Conservation (phyloP, 1,284 basidiomycete genomes). For the Sparassis latifolia region DNA sequence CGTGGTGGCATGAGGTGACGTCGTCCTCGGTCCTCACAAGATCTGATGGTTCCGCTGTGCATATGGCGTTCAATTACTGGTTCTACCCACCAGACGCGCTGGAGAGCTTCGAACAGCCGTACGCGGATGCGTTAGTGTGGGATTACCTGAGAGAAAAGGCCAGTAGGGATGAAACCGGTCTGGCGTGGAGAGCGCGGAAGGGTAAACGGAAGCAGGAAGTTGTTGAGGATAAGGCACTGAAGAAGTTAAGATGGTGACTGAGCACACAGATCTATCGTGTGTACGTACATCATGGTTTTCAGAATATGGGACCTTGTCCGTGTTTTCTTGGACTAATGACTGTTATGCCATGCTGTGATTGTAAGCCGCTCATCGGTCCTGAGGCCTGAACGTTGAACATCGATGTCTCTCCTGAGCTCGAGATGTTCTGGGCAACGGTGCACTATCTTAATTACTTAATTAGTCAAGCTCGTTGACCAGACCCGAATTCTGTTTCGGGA, state of each 20-base stretch:
- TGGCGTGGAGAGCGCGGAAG: slow-evolving; percentile 1
- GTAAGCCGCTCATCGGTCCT: too few species aligned
- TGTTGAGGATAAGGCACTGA: slow-evolving; percentile 1
- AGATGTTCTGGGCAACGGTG: too few species aligned
- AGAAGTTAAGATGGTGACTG: slow-evolving; percentile 2
- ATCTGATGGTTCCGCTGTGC: slow-evolving; percentile 12
- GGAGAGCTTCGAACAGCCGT: slow-evolving; percentile 23
- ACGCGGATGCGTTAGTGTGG: slow-evolving; percentile 24
- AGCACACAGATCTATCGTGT: too few species aligned
- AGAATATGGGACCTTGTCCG: too few species aligned
- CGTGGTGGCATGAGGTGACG: slow-evolving; percentile 31
- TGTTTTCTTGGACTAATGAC: too few species aligned
- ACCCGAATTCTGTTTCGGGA: too few species aligned
- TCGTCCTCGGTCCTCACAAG: slow-evolving; percentile 17
- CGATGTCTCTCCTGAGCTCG: too few species aligned
- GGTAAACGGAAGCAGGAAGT: slow-evolving; percentile 7
- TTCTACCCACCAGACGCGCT: slow-evolving; percentile 28
- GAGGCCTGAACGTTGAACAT: too few species aligned
- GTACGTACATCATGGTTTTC: too few species aligned
- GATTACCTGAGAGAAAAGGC: slow-evolving; percentile 17
- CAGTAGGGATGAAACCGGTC: not conserved
- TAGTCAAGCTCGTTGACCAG: too few species aligned
- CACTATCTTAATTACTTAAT: too few species aligned
- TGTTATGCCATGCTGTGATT: too few species aligned
- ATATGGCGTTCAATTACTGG: slow-evolving; percentile 33